These are phyloP conservation scores for Clathrospora elynae DNA, from an alignment of 2,329 filamentous ascomycete genomes.

Conservation along the genomic window DNA sequence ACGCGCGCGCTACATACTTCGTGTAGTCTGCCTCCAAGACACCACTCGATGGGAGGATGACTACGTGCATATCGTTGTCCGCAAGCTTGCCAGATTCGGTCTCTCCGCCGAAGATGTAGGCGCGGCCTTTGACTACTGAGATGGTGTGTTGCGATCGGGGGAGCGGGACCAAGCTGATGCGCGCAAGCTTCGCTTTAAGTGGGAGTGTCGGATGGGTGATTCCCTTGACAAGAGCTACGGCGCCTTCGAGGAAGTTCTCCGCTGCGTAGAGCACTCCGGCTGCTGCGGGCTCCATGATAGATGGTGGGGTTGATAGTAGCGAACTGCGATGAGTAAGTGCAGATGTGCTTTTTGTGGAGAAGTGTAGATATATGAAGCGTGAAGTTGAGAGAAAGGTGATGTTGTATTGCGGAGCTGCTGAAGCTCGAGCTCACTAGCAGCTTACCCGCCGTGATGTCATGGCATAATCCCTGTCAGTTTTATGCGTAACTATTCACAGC, in stretches of 20 bases:
- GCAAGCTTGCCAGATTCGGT: constrained; percentile 49
- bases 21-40: constrained; percentile 52
- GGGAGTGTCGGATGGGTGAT: constrained; percentile 57
- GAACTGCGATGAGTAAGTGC: too few relatives aligned
- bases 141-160: constrained; percentile 58
- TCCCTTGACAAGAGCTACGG: constrained; percentile 55
- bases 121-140: constrained; percentile 59
- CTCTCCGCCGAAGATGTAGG: constrained; percentile 62
- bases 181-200: constrained; percentile 57
- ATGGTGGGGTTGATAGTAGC: constrained; percentile 52
- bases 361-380: neutral
- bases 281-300: constrained; percentile 45
- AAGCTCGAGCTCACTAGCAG: constrained; percentile 6
- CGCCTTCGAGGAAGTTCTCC: constrained; percentile 46
- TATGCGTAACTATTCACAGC: constrained; percentile 1
- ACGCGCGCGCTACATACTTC: constrained; percentile 39
- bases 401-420: constrained; percentile 13
- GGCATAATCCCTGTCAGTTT: constrained; percentile 6
- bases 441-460: constrained; percentile 20
- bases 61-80: constrained; percentile 58
- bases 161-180: constrained; percentile 53
- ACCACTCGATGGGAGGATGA: constrained; percentile 57
- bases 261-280: constrained; percentile 48
- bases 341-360: neutral
- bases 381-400: constrained; percentile 7